These are phyloP conservation scores for Saraca asoca DNA, from an alignment of 331 rosid genomes.

Conservation along the genomic window DNA sequence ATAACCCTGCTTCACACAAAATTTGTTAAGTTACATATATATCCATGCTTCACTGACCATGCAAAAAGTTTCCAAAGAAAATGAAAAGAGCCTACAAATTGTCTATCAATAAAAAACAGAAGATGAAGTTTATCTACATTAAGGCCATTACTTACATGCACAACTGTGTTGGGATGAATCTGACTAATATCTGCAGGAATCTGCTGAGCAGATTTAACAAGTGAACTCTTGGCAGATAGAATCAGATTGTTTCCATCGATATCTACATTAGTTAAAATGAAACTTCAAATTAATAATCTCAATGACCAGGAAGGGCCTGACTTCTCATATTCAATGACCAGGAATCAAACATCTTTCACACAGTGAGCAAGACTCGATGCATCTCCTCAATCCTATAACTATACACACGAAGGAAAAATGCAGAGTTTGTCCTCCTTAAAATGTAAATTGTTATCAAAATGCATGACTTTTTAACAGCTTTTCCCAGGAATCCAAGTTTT, in stretches of 20 bases:
- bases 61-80: no score
- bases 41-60: background rate
- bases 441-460: background rate
- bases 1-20: slow-evolving; percentile 66
- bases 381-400: no score
- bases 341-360: no score
- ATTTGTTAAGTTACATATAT: slow-evolving; percentile 6
- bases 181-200: slow-evolving; percentile 79
- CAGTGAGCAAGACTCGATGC: no score
- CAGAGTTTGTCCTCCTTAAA: no score
- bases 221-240: slow-evolving; percentile 84
- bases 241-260: slow-evolving; percentile 62
- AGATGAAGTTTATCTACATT: slow-evolving; percentile 23
- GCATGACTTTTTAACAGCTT: background rate
- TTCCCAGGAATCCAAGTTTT: no score
- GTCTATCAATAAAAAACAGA: background rate
- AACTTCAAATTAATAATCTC: slow-evolving; percentile 12
- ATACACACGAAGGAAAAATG: no score
- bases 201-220: slow-evolving; percentile 60
- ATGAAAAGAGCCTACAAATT: background rate
- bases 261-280: slow-evolving; percentile 51
- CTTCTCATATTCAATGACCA: no score
- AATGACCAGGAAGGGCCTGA: no score
- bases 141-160: slow-evolving; percentile 64
- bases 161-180: slow-evolving; percentile 62